Base-by-base conservation (phyloP, 192 early-diverging fungal genomes). In the Allomyces javanicus region DNA sequence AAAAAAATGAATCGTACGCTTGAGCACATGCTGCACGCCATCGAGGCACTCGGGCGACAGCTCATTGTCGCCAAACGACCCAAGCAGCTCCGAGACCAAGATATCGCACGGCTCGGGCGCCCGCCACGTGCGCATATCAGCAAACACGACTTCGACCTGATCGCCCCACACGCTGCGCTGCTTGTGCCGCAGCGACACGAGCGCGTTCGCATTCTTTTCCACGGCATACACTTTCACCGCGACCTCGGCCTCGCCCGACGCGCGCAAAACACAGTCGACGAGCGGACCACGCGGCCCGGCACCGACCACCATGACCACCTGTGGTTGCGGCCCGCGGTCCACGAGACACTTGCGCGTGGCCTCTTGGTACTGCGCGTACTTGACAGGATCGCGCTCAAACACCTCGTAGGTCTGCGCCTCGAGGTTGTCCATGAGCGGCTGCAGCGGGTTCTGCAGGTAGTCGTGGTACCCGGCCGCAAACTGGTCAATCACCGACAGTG, bases 51-150 rank as follows among this genome's bases (percentile, higher is more conserved):
- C 96, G 10, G 96, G 96, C n/a, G 96, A 93, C 21, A 99, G 83
- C 72, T 99, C 94, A 75, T 99, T 99, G 75, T 99, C 96, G 64
- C 94, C 96, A 80, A 99, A 91, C 1, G 94, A 95, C 9, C 96
- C 96, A 43, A 99, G 77, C 24, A 99, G 81, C 76, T 99, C 96
- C 67, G 89, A 91, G 12, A 97, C 89, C 25, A 99, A 72, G 66
- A 99, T 92, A 75, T 99, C 93, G 14, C 83, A 81, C 72, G 85
- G 79, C 68, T 87, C 82, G 1, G 84, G 78, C 1, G 86, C 75
- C 25, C 72, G 76, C 89, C 86, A 93, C 58, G 76, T 76, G 40
- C 96, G 86, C 91, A 99, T 97, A 61, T 99, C 96, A 3, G 82
- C 82, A 70, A 87, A 87, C 10, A 92, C 83, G 25, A 99, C 83